Percentiles rank a stretch among this genome's conserved stretches.
phyloP scores from a whole-genome alignment of 192 early-diverging fungal species.

The Backusella morwellensis region DNA sequence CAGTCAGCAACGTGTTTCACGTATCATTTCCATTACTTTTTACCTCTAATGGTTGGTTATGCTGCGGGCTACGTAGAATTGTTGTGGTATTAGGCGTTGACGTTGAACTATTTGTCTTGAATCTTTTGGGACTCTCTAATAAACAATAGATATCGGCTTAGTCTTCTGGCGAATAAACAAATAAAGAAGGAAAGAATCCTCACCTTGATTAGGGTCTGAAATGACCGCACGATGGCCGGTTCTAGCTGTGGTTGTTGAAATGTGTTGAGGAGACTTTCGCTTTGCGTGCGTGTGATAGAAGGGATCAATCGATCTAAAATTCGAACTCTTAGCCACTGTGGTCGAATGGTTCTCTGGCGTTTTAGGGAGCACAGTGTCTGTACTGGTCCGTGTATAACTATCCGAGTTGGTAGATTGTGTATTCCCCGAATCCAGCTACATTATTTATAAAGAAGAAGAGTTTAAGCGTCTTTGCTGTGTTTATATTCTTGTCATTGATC shows the following conservation, averaged over 20 bases:
- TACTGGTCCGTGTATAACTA: neutral
- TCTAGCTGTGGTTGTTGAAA: neutral
- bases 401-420: neutral
- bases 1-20: neutral
- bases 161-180: neutral
- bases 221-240: neutral
- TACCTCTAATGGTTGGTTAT: neutral
- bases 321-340: neutral
- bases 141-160: neutral
- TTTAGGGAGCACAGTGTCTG: neutral
- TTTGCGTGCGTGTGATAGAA: neutral
- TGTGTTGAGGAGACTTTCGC: neutral
- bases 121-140: neutral
- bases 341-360: neutral
- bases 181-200: neutral
- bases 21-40: neutral
- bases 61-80: neutral
- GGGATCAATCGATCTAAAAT: neutral
- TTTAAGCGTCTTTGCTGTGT: too few species aligned
- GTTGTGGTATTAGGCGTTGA: neutral
- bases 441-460: neutral
- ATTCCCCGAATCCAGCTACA: neutral
- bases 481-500: too few species aligned
- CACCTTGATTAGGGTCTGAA: neutral
- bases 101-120: neutral